Conservation (phyloP, 1,139 yeast species). For the Geotrichum fermentans region DNA sequence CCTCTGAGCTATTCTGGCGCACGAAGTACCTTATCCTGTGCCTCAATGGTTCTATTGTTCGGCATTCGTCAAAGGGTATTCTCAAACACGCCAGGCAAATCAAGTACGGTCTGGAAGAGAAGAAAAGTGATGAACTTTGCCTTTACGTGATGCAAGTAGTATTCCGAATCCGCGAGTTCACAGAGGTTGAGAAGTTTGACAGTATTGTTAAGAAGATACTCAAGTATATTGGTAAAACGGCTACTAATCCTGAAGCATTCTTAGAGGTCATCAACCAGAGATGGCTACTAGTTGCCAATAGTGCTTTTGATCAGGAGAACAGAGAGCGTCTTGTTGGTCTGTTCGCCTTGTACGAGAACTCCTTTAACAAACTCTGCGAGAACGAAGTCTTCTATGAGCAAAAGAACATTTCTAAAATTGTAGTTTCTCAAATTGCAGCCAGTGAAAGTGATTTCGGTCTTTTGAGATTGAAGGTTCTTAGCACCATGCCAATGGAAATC, state of each 20-base stretch:
- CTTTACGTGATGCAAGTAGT: conserved; percentile 22
- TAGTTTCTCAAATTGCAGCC: conserved; percentile 19
- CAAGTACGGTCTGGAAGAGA: conserved; percentile 15
- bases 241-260: conserved; percentile 16
- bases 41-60: conserved; percentile 21
- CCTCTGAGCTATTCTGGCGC: conserved; percentile 20
- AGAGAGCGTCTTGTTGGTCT: conserved; percentile 20
- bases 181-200: conserved; percentile 23
- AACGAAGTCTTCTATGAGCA: conserved; percentile 28
- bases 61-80: conserved; percentile 9
- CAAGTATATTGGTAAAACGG: conserved; percentile 20
- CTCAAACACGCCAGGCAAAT: conserved; percentile 19
- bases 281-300: conserved; percentile 29
- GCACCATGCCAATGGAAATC: conserved; percentile 19
- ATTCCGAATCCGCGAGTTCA: conserved; percentile 27
- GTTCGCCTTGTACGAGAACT: conserved; percentile 21
- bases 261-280: conserved; percentile 25
- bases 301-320: conserved; percentile 22
- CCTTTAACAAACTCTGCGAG: conserved; percentile 21
- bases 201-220: conserved; percentile 21
- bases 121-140: conserved; percentile 19
- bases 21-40: conserved; percentile 22
- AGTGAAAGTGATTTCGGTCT: conserved; percentile 8
- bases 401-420: conserved; percentile 19
- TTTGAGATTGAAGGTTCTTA: conserved; percentile 13